These are phyloP conservation scores for Pelargonium cotyledonis DNA, from an alignment of 441 rosid species.

Conservation along the genomic window DNA sequence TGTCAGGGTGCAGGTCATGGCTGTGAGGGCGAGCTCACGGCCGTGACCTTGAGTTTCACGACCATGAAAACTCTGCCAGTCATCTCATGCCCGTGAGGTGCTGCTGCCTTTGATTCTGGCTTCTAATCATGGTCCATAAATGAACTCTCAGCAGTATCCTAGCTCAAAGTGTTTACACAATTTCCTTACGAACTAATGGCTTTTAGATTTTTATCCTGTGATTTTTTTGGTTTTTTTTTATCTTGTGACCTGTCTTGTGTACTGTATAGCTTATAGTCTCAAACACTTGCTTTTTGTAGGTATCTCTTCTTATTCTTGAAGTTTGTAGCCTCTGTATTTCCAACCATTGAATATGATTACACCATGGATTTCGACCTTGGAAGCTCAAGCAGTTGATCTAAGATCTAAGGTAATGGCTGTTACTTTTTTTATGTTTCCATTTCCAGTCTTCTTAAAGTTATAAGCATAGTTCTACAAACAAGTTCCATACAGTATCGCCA, in stretches of 20 bases:
- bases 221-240: neutral
- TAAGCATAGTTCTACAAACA: too few species aligned
- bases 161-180: too few species aligned
- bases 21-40: too few species aligned
- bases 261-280: constrained; percentile 2
- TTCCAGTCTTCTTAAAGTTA: neutral
- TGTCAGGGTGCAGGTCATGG: too few species aligned
- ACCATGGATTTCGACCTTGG: constrained; percentile 96
- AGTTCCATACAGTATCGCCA: too few species aligned
- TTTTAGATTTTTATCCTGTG: neutral
- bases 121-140: too few species aligned
- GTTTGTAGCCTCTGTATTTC: constrained; percentile 87
- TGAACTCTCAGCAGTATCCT: too few species aligned
- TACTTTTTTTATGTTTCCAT: neutral
- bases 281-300: constrained; percentile 32
- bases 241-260: neutral
- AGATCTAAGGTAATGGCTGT: constrained; percentile 27
- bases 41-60: too few species aligned
- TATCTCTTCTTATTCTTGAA: constrained; percentile 87
- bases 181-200: too few species aligned
- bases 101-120: too few species aligned
- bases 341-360: constrained; percentile 89
- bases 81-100: too few species aligned
- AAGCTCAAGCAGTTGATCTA: constrained; percentile 57
- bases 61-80: too few species aligned